Conservation (phyloP, 73 alveolate genomes). For the Paramecium caudatum region DNA sequence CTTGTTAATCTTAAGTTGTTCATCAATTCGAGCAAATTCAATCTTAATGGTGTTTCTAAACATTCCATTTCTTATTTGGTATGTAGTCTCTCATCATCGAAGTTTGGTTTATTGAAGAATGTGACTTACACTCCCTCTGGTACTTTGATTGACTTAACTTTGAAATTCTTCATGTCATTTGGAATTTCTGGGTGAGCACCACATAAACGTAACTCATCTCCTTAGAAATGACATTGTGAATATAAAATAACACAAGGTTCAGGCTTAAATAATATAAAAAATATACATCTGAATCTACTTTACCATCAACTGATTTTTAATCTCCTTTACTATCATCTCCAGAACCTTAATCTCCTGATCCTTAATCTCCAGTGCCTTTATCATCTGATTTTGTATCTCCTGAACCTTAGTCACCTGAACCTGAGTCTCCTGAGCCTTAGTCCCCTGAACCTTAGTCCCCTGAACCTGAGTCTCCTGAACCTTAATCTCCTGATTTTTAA, state of each 20-base stretch:
- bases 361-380: no score
- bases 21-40: conserved; percentile 27
- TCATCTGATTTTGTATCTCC: no score
- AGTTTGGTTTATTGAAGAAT: neutral
- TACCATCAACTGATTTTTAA: neutral
- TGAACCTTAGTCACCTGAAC: no score
- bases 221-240: neutral
- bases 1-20: conserved; percentile 3
- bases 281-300: neutral
- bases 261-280: neutral
- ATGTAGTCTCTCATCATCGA: conserved; percentile 8
- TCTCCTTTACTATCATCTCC: neutral
- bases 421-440: no score
- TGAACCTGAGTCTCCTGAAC: neutral
- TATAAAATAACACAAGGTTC: conserved; percentile 34
- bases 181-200: conserved; percentile 1
- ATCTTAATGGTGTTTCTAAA: conserved; percentile 1
- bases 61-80: conserved; percentile 24
- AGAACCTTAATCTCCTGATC: neutral
- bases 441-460: no score
- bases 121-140: conserved; percentile 9
- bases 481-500: neutral
- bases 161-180: conserved; percentile 17
- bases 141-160: conserved; percentile 13
- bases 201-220: conserved; percentile 1